These are phyloP conservation scores for Cutaneotrichosporon sp. DNA, from an alignment of 1,284 basidiomycete genomes.

Conservation along the genomic window DNA sequence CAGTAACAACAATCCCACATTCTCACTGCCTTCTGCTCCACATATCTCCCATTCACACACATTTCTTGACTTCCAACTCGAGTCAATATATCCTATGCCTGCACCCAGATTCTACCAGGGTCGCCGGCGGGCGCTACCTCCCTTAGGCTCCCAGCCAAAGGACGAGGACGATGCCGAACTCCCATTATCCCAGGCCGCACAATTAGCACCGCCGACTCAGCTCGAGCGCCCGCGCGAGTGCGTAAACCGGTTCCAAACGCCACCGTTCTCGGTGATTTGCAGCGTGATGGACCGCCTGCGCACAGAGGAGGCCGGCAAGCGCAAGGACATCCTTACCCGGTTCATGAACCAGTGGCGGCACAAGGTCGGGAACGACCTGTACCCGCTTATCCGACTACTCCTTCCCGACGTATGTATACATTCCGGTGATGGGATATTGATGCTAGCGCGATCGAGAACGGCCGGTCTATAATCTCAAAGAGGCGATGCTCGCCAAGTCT, in stretches of 20 bases:
- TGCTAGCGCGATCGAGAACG: constrained; percentile 82
- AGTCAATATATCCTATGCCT: constrained; percentile 2
- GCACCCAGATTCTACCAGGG: constrained; percentile 3
- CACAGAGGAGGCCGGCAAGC: constrained; percentile 43
- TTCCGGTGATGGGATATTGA: constrained; percentile 2
- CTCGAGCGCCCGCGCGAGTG: constrained; percentile 51
- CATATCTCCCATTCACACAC: background rate
- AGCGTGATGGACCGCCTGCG: constrained; percentile 50
- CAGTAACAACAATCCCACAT: background rate
- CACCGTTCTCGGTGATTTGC: constrained; percentile 50
- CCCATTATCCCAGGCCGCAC: constrained; percentile 6
- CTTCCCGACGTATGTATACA: constrained; percentile 54
- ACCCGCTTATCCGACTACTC: constrained; percentile 55
- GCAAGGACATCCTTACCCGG: constrained; percentile 41
- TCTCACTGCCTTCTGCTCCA: background rate
- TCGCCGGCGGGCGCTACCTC: background rate
- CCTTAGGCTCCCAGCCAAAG: background rate
- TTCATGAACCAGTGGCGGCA: constrained; percentile 52
- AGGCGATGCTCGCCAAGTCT: constrained; percentile 82
- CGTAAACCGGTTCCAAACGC: constrained; percentile 48
- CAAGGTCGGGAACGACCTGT: constrained; percentile 56
- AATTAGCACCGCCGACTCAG: constrained; percentile 28
- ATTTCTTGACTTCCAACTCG: background rate
- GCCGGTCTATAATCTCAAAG: constrained; percentile 84
- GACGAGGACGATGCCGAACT: constrained; percentile 2